Base-by-base conservation (phyloP, 306 rosid genomes). In the Quercus ilex region DNA sequence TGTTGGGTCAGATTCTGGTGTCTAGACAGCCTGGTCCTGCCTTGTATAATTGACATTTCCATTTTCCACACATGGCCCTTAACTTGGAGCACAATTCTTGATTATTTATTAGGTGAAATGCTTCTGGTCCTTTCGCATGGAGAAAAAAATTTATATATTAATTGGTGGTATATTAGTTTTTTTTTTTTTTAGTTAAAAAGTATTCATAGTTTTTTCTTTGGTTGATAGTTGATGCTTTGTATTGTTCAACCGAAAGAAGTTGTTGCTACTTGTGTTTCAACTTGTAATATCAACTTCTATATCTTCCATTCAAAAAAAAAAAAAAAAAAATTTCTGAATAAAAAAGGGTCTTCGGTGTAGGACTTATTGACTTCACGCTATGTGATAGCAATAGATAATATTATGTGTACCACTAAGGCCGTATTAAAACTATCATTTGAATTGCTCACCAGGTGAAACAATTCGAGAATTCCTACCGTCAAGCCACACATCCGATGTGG, bases 341-440 rank as follows among this genome's bases (percentile, higher is more conserved):
- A 38, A 38, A 38, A 7, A 7, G 0, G 11, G 11, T 7, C 0
- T 38, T 0, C 0, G 0, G 2, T 38, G 46, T 38, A 35, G 2
- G 1, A 38, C 11, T 38, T 38, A 0, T 7, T 2, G 0, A 38
- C 10, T 0, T 38, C 11, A 38, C 0, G 0, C 0, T 0, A 38
- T 8, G 0, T 38, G 11, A 38, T 0, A 0, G 0, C 0, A 38
- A 38, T 38, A 38, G 0, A 2, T 38, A 38, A 38, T 38, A 38
- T 0, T 0, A 8, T 2, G 11, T 38, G 11, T 38, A 38, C 3
- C 0, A 2, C 3, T 0, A 0, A 38, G 2, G 0, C 0, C 0
- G 7, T 38, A 0, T 2, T 38, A 1, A 3, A 0, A 0, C 0
- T 38, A 7, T 2, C 0, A 2, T 0, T 38, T 1, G 0, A 38